These are phyloP conservation scores for Penstemon eatonii DNA, from an alignment of 257 asterid species.

Conservation along the genomic window DNA sequence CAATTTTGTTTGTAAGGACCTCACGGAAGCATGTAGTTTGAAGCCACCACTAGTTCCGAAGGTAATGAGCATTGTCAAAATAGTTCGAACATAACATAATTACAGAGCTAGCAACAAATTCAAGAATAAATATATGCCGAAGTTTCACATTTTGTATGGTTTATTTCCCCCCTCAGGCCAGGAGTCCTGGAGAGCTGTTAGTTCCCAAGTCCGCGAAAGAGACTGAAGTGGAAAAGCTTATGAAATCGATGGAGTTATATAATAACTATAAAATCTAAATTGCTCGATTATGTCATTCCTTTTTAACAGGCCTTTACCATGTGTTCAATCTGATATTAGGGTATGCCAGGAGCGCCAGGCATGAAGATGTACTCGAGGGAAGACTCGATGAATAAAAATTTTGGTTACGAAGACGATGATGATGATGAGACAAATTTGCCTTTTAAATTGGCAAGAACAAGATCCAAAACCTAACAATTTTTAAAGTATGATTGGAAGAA, in stretches of 20 bases:
- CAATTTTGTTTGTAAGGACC: conserved; percentile 75
- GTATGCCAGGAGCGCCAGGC: conserved; percentile 92
- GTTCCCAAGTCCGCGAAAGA: conserved; percentile 79
- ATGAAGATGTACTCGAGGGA: conserved; percentile 97
- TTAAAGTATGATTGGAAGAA: background rate
- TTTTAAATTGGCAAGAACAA: conserved; percentile 57
- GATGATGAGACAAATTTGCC: conserved; percentile 63
- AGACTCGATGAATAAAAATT: conserved; percentile 76
- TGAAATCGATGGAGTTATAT: conserved; percentile 88
- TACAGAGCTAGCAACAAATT: too few relatives aligned
- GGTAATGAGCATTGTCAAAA: conserved; percentile 39
- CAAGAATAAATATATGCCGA: background rate
- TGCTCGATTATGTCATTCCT: background rate
- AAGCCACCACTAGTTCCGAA: conserved; percentile 93
- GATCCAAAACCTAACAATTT: background rate
- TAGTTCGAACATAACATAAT: too few relatives aligned
- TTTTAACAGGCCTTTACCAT: background rate
- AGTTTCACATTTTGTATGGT: background rate
- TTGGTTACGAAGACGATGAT: conserved; percentile 70
- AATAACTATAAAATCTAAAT: background rate
- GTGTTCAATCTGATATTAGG: conserved; percentile 41
- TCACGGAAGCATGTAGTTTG: conserved; percentile 69
- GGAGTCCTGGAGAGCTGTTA: conserved; percentile 84
- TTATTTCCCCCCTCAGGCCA: conserved; percentile 55
- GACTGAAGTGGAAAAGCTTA: conserved; percentile 83